Percentiles rank a stretch among this genome's conserved stretches.
These are phyloP conservation scores for Globisporangium perplexum DNA, from an alignment of 352 stramenopile species.

Conservation along the genomic window DNA sequence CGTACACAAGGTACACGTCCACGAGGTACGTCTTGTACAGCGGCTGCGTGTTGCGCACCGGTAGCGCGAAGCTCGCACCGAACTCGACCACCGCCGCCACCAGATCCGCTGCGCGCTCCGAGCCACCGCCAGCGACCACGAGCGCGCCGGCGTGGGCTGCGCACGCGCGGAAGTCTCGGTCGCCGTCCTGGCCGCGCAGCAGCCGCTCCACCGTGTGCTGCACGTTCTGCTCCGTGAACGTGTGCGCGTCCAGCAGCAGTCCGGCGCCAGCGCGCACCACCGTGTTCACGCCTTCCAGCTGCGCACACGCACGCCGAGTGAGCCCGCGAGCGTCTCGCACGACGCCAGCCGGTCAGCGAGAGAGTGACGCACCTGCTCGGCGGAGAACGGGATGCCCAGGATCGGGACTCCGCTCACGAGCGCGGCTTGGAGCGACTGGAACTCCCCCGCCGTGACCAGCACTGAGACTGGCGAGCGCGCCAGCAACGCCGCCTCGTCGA, in stretches of 20 bases:
- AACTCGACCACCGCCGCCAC: constrained; percentile 52
- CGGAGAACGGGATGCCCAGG: constrained; percentile 63
- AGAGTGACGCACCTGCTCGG: constrained; percentile 41
- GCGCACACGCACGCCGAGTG: background rate
- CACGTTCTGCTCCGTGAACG: constrained; percentile 31
- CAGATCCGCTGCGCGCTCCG: constrained; percentile 42
- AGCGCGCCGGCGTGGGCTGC: constrained; percentile 49
- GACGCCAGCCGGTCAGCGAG: no score
- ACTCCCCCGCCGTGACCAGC: constrained; percentile 58
- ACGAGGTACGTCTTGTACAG: constrained; percentile 83
- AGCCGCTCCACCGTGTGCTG: constrained; percentile 28
- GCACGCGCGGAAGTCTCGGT: constrained; percentile 27
- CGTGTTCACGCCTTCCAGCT: constrained; percentile 63
- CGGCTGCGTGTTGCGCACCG: constrained; percentile 51
- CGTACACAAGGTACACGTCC: constrained; percentile 85
- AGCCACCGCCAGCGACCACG: constrained; percentile 52
- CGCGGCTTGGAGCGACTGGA: constrained; percentile 54
- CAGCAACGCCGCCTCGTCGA: constrained; percentile 43
- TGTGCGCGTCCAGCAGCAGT: constrained; percentile 24
- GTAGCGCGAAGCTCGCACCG: constrained; percentile 41
- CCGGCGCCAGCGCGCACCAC: constrained; percentile 52
- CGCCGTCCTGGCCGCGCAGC: constrained; percentile 19
- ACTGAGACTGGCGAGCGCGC: constrained; percentile 26
- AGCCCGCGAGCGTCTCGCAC: no score
- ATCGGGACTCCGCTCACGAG: constrained; percentile 56